Conservation (phyloP, 1,284 basidiomycete genomes). For the Uromyces viciae-fabae region DNA sequence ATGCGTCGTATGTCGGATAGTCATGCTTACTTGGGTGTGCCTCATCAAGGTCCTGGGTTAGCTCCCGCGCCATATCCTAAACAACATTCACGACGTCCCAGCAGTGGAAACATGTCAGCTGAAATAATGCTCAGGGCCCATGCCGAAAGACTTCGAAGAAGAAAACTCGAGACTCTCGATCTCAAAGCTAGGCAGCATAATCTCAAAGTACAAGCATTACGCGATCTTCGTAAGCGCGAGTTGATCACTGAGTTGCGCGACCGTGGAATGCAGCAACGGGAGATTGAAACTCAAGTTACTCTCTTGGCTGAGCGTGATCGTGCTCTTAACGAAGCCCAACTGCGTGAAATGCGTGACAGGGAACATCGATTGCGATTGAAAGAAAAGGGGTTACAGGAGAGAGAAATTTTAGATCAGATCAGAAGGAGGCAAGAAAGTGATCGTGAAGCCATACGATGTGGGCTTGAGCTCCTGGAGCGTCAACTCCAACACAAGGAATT, state of each 20-base stretch:
- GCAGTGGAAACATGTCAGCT: slow-evolving; percentile 17
- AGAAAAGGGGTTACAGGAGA: slow-evolving; percentile 38
- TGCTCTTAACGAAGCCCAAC: slow-evolving; percentile 29
- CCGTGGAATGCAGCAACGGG: slow-evolving; percentile 35
- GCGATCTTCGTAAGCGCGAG: slow-evolving; percentile 39
- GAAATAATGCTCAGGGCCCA: slow-evolving; percentile 29
- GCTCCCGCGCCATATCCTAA: slow-evolving; percentile 4
- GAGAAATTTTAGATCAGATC: slow-evolving; percentile 38
- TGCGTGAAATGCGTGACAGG: slow-evolving; percentile 29
- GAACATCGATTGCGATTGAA: slow-evolving; percentile 37
- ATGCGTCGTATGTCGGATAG: slow-evolving; percentile 37
- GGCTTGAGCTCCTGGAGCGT: slow-evolving; percentile 26
- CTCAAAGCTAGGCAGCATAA: slow-evolving; percentile 33
- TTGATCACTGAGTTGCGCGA: slow-evolving; percentile 26
- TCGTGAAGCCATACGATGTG: slow-evolving; percentile 30
- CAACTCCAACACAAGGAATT: slow-evolving; percentile 27
- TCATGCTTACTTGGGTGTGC: not conserved
- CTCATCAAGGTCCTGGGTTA: not conserved
- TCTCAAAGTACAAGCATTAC: slow-evolving; percentile 35
- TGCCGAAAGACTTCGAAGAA: slow-evolving; percentile 41
- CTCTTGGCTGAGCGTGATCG: slow-evolving; percentile 25
- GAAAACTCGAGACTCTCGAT: slow-evolving; percentile 26
- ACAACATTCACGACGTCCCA: not conserved
- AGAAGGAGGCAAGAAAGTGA: slow-evolving; percentile 39
- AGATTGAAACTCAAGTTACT: slow-evolving; percentile 39